phyloP scores from a whole-genome alignment of 108 stramenopile species.

The Hondaea fermentalgiana region DNA sequence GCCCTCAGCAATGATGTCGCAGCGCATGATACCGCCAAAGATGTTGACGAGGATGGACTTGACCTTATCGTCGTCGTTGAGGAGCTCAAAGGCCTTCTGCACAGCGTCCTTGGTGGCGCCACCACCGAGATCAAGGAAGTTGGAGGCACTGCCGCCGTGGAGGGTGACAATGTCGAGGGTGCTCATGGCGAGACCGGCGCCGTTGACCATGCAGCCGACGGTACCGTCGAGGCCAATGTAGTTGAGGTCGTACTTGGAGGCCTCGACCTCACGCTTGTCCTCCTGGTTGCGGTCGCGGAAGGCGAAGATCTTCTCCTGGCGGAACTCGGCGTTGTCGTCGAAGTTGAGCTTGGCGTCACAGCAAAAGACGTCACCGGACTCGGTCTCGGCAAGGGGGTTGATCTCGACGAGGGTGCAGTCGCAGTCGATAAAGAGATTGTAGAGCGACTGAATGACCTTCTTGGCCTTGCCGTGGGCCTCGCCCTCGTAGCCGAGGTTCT shows the following conservation, averaged over 20 bases:
- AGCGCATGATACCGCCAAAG: conserved; percentile 93
- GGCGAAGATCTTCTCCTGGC: conserved; percentile 62
- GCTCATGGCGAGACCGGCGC: conserved; percentile 87
- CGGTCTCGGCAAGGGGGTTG: conserved; percentile 71
- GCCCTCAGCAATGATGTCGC: conserved; percentile 80
- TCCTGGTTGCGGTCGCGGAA: conserved; percentile 64
- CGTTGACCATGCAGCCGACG: conserved; percentile 97
- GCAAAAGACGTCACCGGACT: conserved; percentile 62
- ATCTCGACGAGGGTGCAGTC: conserved; percentile 75
- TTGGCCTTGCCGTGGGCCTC: conserved; percentile 34
- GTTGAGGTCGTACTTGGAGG: conserved; percentile 66
- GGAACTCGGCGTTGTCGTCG: conserved; percentile 75
- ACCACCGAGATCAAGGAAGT: conserved; percentile 90
- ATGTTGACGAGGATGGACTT: conserved; percentile 86
- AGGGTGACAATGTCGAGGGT: conserved; percentile 92
- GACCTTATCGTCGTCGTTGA: conserved; percentile 59
- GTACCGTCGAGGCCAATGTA: conserved; percentile 92
- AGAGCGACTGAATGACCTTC: conserved; percentile 55
- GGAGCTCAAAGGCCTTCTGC: conserved; percentile 64
- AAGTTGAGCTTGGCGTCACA: conserved; percentile 79
- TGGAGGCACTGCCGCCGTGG: conserved; percentile 82
- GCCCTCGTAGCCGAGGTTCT: conserved; percentile 36
- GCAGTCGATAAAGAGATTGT: conserved; percentile 59
- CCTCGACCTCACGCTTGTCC: conserved; percentile 71
- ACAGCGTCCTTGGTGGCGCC: conserved; percentile 67